Evolutionary conservation across 768 basidiomycete genomes (phyloP), one percentile per base, ranked within the genome.

Genomic region (Mycena latifolia): DNA sequence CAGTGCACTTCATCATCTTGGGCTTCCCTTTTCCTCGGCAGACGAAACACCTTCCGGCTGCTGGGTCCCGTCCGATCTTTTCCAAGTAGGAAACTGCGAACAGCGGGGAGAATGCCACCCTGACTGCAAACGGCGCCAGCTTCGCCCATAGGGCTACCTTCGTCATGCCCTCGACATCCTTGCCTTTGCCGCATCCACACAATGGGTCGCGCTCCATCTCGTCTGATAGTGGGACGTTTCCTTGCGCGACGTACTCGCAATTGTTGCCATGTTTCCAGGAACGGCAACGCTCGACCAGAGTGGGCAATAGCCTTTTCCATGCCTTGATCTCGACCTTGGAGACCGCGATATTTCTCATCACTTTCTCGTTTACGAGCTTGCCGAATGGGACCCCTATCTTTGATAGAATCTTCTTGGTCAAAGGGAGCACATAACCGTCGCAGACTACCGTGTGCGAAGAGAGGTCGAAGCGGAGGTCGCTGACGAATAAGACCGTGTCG

Each of bases 251-350:
- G 70, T 88, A 89, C 72, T 86, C 84, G 77, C 89, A 89, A 20
- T 73, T 73, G 3, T 71, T 37, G 18, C 62, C 69, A 71, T 90
- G 88, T 11, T 73, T 69, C 88, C 88, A 89, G 0, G 76, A 79
- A 27, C 86, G 81, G 62, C 87, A 87, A 41, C 86, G 82, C 71
- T 89, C 89, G 3, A 80, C 81, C 31, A 86, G 69, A 9, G 77
- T 76, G 5, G 87, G 88, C 2, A 89, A 72, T 28, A 88, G 78
- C 58, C 83, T 77, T 51, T 83, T 82, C 89, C 87, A 89, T 1
- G 79, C 80, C 27, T 66, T 66, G 29, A 80, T 69, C 66, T 85
- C 85, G 17, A 78, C 80, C 2, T 72, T 69, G 7, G 59, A 69
- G 0, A 77, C 72, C 9, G 45, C 11, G 41, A 79, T 61, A 43